Evolutionary conservation across 495 filamentous ascomycete species (phyloP), one percentile per base, ranked within the genome.

Genomic region (Aspergillus coremiiformis): DNA sequence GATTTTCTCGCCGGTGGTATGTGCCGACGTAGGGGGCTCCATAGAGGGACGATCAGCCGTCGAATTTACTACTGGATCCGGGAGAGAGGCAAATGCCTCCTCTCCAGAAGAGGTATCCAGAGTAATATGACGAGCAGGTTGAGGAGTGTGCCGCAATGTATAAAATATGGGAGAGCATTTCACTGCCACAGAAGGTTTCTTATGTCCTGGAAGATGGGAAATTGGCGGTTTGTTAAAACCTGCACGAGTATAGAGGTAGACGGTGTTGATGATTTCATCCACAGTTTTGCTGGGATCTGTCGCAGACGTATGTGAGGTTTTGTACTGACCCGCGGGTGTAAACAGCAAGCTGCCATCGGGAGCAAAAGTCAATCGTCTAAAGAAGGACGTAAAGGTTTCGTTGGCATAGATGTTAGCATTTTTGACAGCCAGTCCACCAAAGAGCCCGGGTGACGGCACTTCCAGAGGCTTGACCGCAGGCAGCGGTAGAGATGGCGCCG

Each of bases 211-310:
- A 26, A 99, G 78, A 70, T 96, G 92, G n/a, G 94, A 90, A 51
- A 99, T 87, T 14, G 94, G 94, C 12, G 94, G 90, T 64, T 92
- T 96, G 67, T 95, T 97, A 59, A 99, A 87, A 11, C 94, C 94
- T 15, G 90, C 94, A 52, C 94, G 80, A 0, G 92, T 96, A 64
- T 99, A 99, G 42, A 99, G 89, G 68, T 97, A 99, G 23, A 97
- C 94, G 0, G 94, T 99, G 62, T 99, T 99, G 68, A 86, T 89
- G 32, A 95, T 77, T 35, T 99, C 92, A 53, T 90, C 91, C 0
- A 79, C 76, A 2, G 80, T 78, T 66, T 90, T 95, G 2, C 74
- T 67, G 24, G 83, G 76, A 42, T 95, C 90, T 9, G 70, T 68
- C 8, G 75, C 58, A n/a, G 78, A 76, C 35, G 84, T 78, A 57